Conservation (phyloP, 1,139 yeast species). For the Hansenula anomala region DNA sequence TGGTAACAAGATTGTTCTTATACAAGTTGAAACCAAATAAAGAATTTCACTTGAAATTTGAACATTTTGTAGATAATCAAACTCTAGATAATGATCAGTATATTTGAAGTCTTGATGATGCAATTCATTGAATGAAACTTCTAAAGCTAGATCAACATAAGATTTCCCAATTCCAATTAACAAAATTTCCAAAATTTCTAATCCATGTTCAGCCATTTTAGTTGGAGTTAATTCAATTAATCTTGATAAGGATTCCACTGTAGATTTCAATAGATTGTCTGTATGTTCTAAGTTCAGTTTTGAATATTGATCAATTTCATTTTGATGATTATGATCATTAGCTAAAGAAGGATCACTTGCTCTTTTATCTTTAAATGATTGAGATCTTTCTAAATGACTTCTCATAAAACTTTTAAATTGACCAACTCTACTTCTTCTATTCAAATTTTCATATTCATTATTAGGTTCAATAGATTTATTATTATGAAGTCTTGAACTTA, state of each 20-base stretch:
- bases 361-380: conserved; percentile 26
- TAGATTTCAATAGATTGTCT: conserved; percentile 62
- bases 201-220: conserved; percentile 58
- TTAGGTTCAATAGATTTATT: conserved; percentile 5
- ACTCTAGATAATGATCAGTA: conserved; percentile 30
- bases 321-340: conserved; percentile 6
- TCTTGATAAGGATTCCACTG: conserved; percentile 79
- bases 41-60: conserved; percentile 59
- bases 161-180: conserved; percentile 68
- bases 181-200: conserved; percentile 63
- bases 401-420: conserved; percentile 35
- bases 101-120: conserved; percentile 30
- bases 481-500: conserved; percentile 35
- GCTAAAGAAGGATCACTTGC: conserved; percentile 7
- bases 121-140: conserved; percentile 51
- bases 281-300: conserved; percentile 43
- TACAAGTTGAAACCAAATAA: conserved; percentile 62
- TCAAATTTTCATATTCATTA: conserved; percentile 18
- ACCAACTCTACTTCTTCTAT: conserved; percentile 26
- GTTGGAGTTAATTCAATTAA: conserved; percentile 67
- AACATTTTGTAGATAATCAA: conserved; percentile 47
- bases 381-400: conserved; percentile 33
- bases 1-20: conserved; percentile 69
- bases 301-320: conserved; percentile 8
- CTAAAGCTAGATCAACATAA: conserved; percentile 72